These are phyloP conservation scores for Sphagnum contortum DNA, from an alignment of 225 moss, liverwort and hornwort species.

Conservation along the genomic window DNA sequence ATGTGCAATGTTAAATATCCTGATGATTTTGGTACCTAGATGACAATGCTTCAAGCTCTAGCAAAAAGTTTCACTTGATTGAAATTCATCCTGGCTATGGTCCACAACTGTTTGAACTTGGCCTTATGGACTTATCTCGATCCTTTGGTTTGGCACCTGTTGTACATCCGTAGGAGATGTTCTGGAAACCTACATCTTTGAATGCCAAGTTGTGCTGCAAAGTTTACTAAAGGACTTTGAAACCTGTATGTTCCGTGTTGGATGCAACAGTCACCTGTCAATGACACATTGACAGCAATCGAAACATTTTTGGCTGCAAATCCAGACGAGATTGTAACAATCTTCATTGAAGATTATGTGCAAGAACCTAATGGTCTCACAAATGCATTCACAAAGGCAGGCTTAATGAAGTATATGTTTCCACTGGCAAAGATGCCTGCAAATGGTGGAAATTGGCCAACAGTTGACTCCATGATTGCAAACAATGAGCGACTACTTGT, in stretches of 20 bases:
- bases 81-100: no score
- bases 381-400: conserved; percentile 58
- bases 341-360: conserved; percentile 89
- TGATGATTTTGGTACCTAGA: no score
- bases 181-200: no score
- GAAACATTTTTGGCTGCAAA: conserved; percentile 60
- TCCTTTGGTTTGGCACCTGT: no score
- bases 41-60: no score
- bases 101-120: neutral
- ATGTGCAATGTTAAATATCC: no score
- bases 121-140: neutral
- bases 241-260: neutral
- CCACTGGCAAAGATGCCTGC: conserved; percentile 78
- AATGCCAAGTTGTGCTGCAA: no score
- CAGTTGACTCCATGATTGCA: conserved; percentile 52
- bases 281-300: conserved; percentile 52
- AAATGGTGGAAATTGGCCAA: conserved; percentile 78
- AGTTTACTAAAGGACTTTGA: conserved; percentile 1
- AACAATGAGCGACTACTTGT: conserved; percentile 47
- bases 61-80: no score
- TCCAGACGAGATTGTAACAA: conserved; percentile 79
- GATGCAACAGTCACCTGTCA: conserved; percentile 60
- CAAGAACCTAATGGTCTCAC: conserved; percentile 56
- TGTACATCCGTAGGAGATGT: no score
- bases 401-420: conserved; percentile 59